These are phyloP conservation scores for Talaromyces thailandensis DNA, from an alignment of 495 filamentous ascomycete species.

Conservation along the genomic window DNA sequence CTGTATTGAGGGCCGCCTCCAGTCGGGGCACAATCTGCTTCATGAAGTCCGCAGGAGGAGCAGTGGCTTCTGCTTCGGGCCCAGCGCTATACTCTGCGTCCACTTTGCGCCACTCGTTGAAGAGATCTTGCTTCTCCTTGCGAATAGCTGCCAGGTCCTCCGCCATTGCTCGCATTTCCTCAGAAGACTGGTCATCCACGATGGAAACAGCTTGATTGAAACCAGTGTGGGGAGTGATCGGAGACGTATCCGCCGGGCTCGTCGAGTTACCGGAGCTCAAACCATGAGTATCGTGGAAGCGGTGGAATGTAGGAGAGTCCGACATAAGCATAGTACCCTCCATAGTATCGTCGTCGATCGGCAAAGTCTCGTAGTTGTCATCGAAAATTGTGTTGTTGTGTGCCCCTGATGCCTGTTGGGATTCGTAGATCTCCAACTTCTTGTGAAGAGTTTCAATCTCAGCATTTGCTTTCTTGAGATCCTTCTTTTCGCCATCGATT, in stretches of 20 bases:
- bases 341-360: not conserved
- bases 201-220: constrained; percentile 13
- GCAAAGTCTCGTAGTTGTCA: not conserved
- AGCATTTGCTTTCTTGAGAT: not conserved
- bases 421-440: not conserved
- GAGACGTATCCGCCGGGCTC: not conserved
- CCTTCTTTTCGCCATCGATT: not conserved
- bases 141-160: constrained; percentile 28
- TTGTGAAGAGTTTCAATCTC: not conserved
- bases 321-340: not conserved
- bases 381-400: not conserved
- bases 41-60: constrained; percentile 27
- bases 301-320: not conserved
- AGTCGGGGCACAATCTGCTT: constrained; percentile 24
- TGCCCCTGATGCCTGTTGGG: not conserved
- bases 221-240: not conserved
- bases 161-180: constrained; percentile 17
- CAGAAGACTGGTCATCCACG: constrained; percentile 6
- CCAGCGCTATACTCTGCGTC: constrained; percentile 14
- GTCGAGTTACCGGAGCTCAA: not conserved
- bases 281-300: not conserved
- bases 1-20: constrained; percentile 24
- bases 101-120: constrained; percentile 29
- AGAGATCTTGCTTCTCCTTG: constrained; percentile 29
- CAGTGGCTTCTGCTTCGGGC: constrained; percentile 13